A percentile compares a stretch with the other conserved stretches of the same genome.
These are phyloP conservation scores for Neurospora sp. DNA, from an alignment of 2,329 filamentous ascomycete genomes.

Conservation along the genomic window DNA sequence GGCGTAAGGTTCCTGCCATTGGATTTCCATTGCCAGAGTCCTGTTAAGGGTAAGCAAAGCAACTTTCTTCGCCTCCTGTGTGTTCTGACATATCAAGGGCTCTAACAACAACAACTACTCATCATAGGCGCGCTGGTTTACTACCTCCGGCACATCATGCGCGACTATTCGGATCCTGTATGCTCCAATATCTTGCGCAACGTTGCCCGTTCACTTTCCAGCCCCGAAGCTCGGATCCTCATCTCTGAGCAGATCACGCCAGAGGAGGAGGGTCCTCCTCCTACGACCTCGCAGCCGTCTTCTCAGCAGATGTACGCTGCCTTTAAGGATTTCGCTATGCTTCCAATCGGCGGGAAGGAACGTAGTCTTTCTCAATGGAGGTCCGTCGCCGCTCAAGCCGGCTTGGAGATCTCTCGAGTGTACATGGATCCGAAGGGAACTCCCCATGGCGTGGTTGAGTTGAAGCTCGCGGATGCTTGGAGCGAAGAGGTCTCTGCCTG, in stretches of 20 bases:
- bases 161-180: slow-evolving; percentile 23
- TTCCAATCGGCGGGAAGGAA: slow-evolving; percentile 19
- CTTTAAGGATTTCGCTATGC: slow-evolving; percentile 19
- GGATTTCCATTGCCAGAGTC: slow-evolving; percentile 22
- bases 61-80: background rate
- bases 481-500: background rate
- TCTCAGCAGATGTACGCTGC: slow-evolving; percentile 11
- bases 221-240: slow-evolving; percentile 9
- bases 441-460: slow-evolving; percentile 16
- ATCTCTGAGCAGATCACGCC: slow-evolving; percentile 17
- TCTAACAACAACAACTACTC: background rate
- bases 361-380: slow-evolving; percentile 13
- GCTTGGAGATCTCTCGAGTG: slow-evolving; percentile 12
- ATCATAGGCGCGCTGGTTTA: slow-evolving; percentile 22
- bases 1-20: slow-evolving; percentile 18
- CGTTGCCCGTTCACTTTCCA: slow-evolving; percentile 8
- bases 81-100: background rate
- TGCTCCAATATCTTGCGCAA: slow-evolving; percentile 13
- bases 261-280: background rate
- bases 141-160: slow-evolving; percentile 24
- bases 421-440: slow-evolving; percentile 10
- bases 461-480: slow-evolving; percentile 1
- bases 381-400: slow-evolving; percentile 10
- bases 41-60: slow-evolving; percentile 18
- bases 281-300: background rate